Evolutionary conservation across 495 filamentous ascomycete genomes (phyloP).

Genomic region (Tuber calosporum): DNA sequence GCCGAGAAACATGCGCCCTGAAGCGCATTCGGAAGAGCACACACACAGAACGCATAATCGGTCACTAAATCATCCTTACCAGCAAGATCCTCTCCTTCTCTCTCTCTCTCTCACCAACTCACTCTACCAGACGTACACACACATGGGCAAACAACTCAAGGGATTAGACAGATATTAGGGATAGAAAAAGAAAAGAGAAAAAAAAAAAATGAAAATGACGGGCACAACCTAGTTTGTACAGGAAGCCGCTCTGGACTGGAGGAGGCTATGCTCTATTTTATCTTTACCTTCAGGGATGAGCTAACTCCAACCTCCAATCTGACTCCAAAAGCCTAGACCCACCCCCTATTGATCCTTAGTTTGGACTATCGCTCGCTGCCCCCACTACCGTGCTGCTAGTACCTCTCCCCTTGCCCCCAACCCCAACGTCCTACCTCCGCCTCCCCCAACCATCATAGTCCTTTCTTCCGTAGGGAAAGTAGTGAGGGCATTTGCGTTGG

Average conservation of each 20-base stretch:
- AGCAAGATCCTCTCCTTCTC: not conserved
- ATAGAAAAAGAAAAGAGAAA: not conserved
- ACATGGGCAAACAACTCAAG: not conserved
- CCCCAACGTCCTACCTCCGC: not conserved
- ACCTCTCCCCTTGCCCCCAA: not conserved
- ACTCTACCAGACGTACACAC: constrained; percentile 11
- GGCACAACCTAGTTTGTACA: not conserved
- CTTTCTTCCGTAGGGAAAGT: not conserved
- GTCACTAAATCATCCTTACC: not conserved
- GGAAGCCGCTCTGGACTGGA: not conserved
- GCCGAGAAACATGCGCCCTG: constrained; percentile 37
- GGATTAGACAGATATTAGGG: not conserved
- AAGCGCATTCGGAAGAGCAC: constrained; percentile 27
- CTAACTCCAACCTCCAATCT: not conserved
- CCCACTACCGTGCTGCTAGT: not conserved
- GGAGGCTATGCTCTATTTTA: not conserved
- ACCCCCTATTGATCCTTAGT: constrained; percentile 18
- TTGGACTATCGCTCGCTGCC: constrained; percentile 35
- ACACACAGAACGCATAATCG: constrained; percentile 5
- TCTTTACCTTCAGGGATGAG: not conserved
- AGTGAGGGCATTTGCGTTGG: not conserved
- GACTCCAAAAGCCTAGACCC: not conserved
- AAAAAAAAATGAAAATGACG: not conserved
- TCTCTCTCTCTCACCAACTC: not conserved
- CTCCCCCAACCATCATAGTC: not conserved